Percentiles rank a stretch among this genome's conserved stretches.
Evolutionary conservation across 257 asterid species (phyloP).

Genomic region (Capsicum pubescens): DNA sequence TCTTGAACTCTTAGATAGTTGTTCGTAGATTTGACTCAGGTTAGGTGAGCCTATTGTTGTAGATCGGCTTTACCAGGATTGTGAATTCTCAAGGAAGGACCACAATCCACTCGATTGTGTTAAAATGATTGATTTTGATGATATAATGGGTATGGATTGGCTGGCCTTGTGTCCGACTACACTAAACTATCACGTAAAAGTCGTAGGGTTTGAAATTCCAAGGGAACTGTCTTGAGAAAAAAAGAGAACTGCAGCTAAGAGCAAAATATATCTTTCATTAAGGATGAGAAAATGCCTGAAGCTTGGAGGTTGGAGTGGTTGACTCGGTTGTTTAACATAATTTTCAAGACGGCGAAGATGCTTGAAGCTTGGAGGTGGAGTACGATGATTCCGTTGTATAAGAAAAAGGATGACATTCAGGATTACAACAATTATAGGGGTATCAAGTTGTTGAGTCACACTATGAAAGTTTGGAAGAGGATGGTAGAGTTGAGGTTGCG

Average conservation of each 20-base stretch:
- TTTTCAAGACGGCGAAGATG: too few relatives aligned
- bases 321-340: too few relatives aligned
- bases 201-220: neutral
- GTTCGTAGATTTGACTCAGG: neutral
- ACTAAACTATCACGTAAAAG: neutral
- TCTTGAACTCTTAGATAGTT: neutral
- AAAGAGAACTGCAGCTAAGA: neutral
- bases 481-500: too few relatives aligned
- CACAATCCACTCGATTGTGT: neutral
- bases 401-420: too few relatives aligned
- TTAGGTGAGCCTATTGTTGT: neutral
- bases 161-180: neutral
- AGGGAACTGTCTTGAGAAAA: neutral
- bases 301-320: too few relatives aligned
- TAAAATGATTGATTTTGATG: slow-evolving; percentile 7
- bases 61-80: neutral
- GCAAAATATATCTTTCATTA: neutral
- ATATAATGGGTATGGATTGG: neutral
- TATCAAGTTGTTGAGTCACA: too few relatives aligned
- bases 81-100: neutral
- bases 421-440: too few relatives aligned
- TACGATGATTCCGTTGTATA: too few relatives aligned
- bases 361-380: too few relatives aligned
- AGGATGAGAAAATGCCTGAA: neutral
- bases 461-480: too few relatives aligned